Evolutionary conservation across 352 stramenopile species (phyloP).

Genomic region (Globisporangium okanoganense): DNA sequence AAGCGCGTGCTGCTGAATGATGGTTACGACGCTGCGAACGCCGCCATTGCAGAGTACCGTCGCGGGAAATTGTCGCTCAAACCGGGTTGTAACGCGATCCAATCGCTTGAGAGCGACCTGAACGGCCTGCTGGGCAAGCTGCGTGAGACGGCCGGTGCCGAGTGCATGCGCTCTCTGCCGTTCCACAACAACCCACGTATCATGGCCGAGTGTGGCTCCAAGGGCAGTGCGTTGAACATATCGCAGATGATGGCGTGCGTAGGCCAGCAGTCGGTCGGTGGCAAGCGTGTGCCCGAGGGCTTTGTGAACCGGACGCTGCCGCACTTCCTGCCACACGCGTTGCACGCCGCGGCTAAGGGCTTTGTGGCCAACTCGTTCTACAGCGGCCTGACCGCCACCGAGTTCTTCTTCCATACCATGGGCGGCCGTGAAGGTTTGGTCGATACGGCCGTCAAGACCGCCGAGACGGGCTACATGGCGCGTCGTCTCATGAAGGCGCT

Average conservation of each 20-base stretch:
- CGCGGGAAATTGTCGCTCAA: slow-evolving; percentile 93
- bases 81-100: slow-evolving; percentile 95
- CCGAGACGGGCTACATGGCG: slow-evolving; percentile 99
- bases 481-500: slow-evolving; percentile 98
- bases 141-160: slow-evolving; percentile 95
- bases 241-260: slow-evolving; percentile 99
- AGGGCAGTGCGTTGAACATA: slow-evolving; percentile 99
- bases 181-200: slow-evolving; percentile 97
- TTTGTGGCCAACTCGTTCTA: slow-evolving; percentile 99
- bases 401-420: slow-evolving; percentile 99
- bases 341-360: slow-evolving; percentile 97
- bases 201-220: slow-evolving; percentile 99
- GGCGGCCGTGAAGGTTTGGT: slow-evolving; percentile 98
- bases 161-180: slow-evolving; percentile 97
- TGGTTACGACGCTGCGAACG: slow-evolving; percentile 85
- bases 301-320: slow-evolving; percentile 98
- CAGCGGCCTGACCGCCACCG: slow-evolving; percentile 96
- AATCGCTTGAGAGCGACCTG: slow-evolving; percentile 98
- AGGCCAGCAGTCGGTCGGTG: slow-evolving; percentile 97
- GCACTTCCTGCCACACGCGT: slow-evolving; percentile 93
- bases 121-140: slow-evolving; percentile 98
- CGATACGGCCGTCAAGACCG: slow-evolving; percentile 99
- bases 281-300: slow-evolving; percentile 97
- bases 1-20: slow-evolving; percentile 94
- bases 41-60: slow-evolving; percentile 93